A percentile compares a stretch with the other conserved stretches of the same genome.
phyloP scores from a whole-genome alignment of 1,284 basidiomycete species.

The Apiotrichum mycotoxinovorans region DNA sequence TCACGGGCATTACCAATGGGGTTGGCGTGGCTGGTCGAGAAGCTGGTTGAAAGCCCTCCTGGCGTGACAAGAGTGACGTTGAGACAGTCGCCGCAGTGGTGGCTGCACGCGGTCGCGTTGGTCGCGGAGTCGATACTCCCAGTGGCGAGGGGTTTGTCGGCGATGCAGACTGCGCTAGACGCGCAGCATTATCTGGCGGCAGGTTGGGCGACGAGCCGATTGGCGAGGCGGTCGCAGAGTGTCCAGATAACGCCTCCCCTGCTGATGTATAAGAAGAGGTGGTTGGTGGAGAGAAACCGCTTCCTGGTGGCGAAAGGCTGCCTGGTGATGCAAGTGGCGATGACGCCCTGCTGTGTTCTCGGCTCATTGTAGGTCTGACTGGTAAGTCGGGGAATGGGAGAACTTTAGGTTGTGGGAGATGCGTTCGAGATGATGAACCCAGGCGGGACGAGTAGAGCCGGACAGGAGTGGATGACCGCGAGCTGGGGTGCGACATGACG shows the following conservation, averaged over 20 bases:
- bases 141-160: slow-evolving; percentile 1
- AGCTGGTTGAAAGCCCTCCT: slow-evolving; percentile 4
- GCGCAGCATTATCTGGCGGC: neutral
- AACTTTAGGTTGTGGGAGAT: slow-evolving; percentile 20
- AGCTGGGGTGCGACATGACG: slow-evolving; percentile 11
- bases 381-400: slow-evolving; percentile 23
- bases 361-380: slow-evolving; percentile 11
- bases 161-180: neutral
- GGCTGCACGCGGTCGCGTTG: neutral
- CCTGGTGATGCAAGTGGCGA: slow-evolving; percentile 1
- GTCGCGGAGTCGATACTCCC: neutral
- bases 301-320: neutral
- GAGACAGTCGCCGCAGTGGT: slow-evolving; percentile 4
- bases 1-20: neutral
- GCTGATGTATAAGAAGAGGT: neutral
- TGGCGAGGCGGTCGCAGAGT: neutral
- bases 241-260: neutral
- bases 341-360: slow-evolving; percentile 9
- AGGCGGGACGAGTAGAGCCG: slow-evolving; percentile 15
- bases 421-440: slow-evolving; percentile 13
- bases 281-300: neutral
- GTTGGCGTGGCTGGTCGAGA: neutral
- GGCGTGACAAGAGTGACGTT: slow-evolving; percentile 1
- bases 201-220: neutral
- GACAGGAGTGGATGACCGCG: slow-evolving; percentile 19